phyloP scores from a whole-genome alignment of 495 filamentous ascomycete genomes.

The Neurospora intermedia region DNA sequence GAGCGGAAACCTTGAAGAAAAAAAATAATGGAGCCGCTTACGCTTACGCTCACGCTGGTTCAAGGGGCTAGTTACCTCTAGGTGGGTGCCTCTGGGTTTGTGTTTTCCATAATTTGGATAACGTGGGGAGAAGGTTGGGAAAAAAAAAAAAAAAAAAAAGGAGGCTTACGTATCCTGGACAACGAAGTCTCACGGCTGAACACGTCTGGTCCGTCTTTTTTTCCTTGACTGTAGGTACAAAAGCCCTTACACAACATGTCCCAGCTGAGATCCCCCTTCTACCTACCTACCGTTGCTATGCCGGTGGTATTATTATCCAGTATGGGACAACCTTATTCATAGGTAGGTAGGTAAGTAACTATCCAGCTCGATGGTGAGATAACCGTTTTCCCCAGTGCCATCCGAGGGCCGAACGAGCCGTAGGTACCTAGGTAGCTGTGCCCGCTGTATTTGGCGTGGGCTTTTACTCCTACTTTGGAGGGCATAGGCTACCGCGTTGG shows the following conservation, averaged over 20 bases:
- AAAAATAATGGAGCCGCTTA: no score
- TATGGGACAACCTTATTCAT: no score
- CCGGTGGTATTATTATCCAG: no score
- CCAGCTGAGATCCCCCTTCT: constrained; percentile 23
- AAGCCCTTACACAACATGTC: constrained; percentile 32
- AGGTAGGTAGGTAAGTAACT: no score
- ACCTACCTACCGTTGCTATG: no score
- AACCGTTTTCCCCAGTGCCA: constrained; percentile 35
- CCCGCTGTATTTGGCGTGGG: constrained; percentile 35
- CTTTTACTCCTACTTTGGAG: constrained; percentile 27
- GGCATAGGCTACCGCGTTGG: constrained; percentile 30
- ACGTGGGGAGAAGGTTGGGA: no score
- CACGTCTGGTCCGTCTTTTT: constrained; percentile 15
- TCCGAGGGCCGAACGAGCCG: constrained; percentile 35
- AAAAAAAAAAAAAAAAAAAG: not conserved
- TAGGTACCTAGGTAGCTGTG: constrained; percentile 34
- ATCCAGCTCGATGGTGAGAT: no score
- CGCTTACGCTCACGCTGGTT: no score
- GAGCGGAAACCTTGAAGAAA: not conserved
- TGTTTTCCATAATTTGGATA: no score
- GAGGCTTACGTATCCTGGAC: constrained; percentile 25
- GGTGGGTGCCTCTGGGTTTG: no score
- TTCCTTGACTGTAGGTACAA: constrained; percentile 30
- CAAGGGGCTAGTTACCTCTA: no score
- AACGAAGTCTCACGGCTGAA: constrained; percentile 34